Evolutionary conservation across 495 filamentous ascomycete species (phyloP), one percentile per base, ranked within the genome.

Genomic region (Lichenothelia convexa): DNA sequence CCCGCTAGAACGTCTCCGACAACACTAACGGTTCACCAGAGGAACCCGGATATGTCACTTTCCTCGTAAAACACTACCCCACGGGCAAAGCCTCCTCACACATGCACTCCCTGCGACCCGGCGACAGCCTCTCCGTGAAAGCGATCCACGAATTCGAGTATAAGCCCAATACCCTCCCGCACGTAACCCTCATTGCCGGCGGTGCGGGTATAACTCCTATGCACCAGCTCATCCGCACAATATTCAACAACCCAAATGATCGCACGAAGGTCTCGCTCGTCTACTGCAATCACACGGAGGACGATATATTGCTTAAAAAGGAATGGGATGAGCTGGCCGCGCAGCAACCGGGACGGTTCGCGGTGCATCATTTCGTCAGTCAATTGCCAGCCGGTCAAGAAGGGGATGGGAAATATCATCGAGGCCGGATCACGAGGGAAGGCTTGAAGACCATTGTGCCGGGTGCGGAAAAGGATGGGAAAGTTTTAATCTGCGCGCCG

Each of bases 41-140:
- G 21, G 57, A 68, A 43, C 55, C 59, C 3, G 71, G 71, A 21
- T 58, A 50, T n/a, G n/a, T n/a, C n/a, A n/a, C n/a, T n/a, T 41
- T 80, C 2, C 59, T 76, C 37, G 63, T 80, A 3, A 80, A 78
- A 49, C 57, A 61, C 34, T 80, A 80, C 49, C 72, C 73, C 4
- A 53, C 65, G 34, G 73, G 73, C 36, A 71, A 68, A 55, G 64
- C 65, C 39, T 73, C 68, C 51, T 58, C 55, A 0, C 62, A 78
- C 41, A 42, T 80, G 11, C 75, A 80, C 56, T 65, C 62, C 11
- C 56, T 80, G 5, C 42, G 59, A 18, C 72, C 73, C 1, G 75
- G 75, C 11, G 63, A 74, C 41, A 61, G 54, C 3, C 54, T 78
- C 16, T 63, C 60, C 18, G 66, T 78, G 37, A 47, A 58, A 5